Percentiles rank a stretch among this genome's conserved stretches.
Evolutionary conservation across 2,329 filamentous ascomycete genomes (phyloP).

Genomic region (Trichocomaceae sp.): DNA sequence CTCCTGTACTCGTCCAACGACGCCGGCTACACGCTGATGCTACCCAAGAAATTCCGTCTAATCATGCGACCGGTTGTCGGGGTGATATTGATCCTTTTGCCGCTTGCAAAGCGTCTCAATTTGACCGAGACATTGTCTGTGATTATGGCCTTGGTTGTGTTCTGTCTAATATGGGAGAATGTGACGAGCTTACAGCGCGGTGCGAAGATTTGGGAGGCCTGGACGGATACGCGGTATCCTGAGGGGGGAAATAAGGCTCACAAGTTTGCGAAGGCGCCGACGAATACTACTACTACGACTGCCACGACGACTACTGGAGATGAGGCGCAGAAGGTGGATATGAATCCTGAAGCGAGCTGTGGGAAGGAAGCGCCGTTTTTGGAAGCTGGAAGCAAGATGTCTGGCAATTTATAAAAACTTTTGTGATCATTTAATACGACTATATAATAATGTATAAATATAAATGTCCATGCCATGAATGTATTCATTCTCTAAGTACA

Average conservation of each 20-base stretch:
- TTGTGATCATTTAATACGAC: not conserved
- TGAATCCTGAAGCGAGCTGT: not conserved
- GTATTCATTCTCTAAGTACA: not conserved
- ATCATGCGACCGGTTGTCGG: slow-evolving; percentile 29
- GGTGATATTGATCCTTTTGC: slow-evolving; percentile 33
- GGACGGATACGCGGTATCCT: slow-evolving; percentile 25
- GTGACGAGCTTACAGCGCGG: slow-evolving; percentile 23
- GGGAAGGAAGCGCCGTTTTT: not conserved
- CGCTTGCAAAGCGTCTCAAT: slow-evolving; percentile 24
- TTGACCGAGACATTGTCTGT: slow-evolving; percentile 37
- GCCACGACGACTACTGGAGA: not conserved
- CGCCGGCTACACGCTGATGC: slow-evolving; percentile 24
- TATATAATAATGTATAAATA: not conserved
- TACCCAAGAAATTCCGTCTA: slow-evolving; percentile 25
- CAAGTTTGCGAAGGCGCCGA: not conserved
- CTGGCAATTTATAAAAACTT: not conserved
- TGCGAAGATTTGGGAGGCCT: slow-evolving; percentile 24
- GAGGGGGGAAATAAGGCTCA: slow-evolving; percentile 12
- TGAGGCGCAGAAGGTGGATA: not conserved
- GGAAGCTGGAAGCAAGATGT: not conserved
- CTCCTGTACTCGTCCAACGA: slow-evolving; percentile 39
- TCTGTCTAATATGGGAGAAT: slow-evolving; percentile 43
- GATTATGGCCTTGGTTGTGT: slow-evolving; percentile 40
- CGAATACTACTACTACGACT: not conserved
- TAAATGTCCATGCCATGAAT: not conserved